These are phyloP conservation scores for Penicillium egyptiacum DNA, from an alignment of 495 filamentous ascomycete species.

Conservation along the genomic window DNA sequence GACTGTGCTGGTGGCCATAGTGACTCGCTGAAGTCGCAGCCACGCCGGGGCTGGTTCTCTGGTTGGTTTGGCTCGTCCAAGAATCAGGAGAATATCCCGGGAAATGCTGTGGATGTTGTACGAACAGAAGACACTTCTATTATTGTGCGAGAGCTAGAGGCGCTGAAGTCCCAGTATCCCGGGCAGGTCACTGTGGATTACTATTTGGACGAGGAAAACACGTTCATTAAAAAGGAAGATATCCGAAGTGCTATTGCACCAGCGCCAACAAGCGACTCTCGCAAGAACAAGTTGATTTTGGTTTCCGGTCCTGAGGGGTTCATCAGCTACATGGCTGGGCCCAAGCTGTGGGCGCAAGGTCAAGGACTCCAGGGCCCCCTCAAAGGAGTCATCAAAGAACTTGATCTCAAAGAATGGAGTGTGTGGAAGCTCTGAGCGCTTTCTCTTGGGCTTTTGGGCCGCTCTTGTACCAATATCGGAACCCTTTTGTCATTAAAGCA, in stretches of 20 bases:
- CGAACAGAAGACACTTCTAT: conserved; percentile 24
- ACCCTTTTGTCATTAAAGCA: conserved; percentile 17
- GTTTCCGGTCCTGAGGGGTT: conserved; percentile 92
- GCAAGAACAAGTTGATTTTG: conserved; percentile 61
- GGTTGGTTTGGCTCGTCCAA: conserved; percentile 27
- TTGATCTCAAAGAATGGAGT: conserved; percentile 56
- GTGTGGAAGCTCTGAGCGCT: conserved; percentile 59
- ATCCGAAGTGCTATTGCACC: conserved; percentile 41
- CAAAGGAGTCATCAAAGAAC: conserved; percentile 53
- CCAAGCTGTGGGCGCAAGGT: conserved; percentile 70
- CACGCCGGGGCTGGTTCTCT: conserved; percentile 36
- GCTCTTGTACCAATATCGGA: conserved; percentile 5
- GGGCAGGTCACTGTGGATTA: conserved; percentile 63
- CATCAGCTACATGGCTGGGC: conserved; percentile 72
- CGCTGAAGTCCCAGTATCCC: conserved; percentile 54
- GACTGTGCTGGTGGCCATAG: conserved; percentile 55
- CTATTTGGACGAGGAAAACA: conserved; percentile 74
- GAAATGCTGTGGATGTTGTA: neutral
- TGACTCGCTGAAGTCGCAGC: conserved; percentile 24
- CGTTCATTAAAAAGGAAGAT: conserved; percentile 55
- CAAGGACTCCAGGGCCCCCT: conserved; percentile 69
- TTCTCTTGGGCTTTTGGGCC: neutral
- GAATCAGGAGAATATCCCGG: neutral
- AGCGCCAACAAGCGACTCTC: conserved; percentile 17
- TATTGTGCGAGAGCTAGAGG: conserved; percentile 63